Evolutionary conservation across 164 flowering plant species (phyloP).

Genomic region (Chimonanthus praecox): DNA sequence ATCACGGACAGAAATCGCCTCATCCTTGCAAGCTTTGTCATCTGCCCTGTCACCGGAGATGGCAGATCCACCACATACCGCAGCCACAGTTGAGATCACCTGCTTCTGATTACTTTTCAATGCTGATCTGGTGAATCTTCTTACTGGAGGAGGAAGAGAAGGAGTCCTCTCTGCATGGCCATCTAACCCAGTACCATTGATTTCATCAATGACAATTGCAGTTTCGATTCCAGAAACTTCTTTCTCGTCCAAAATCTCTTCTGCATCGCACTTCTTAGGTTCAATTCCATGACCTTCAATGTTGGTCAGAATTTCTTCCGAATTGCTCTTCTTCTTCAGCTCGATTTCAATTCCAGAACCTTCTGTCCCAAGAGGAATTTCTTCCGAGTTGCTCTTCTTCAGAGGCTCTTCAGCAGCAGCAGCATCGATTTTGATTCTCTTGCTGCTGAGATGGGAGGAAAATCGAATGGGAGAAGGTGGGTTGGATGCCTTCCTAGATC

Average conservation of each 20-base stretch:
- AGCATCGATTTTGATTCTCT: constrained; percentile 9
- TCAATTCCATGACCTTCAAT: no score
- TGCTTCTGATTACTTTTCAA: constrained; percentile 3
- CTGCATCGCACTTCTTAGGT: no score
- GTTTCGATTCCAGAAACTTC: constrained; percentile 2
- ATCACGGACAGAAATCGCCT: background rate
- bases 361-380: background rate
- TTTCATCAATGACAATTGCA: constrained; percentile 3
- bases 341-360: background rate
- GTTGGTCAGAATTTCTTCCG: no score
- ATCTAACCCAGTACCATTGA: background rate
- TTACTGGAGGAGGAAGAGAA: background rate
- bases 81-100: background rate
- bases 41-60: background rate
- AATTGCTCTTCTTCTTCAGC: no score
- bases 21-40: background rate
- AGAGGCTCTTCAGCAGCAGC: background rate
- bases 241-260: background rate
- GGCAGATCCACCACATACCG: background rate
- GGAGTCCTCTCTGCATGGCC: background rate
- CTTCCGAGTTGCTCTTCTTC: background rate
- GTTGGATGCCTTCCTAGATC: constrained; percentile 5
- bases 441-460: constrained; percentile 4
- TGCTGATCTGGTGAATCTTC: constrained; percentile 11
- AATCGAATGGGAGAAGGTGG: background rate